Base-by-base conservation (phyloP, 208 protist genomes). In the Blastocrithidia nonstop region DNA sequence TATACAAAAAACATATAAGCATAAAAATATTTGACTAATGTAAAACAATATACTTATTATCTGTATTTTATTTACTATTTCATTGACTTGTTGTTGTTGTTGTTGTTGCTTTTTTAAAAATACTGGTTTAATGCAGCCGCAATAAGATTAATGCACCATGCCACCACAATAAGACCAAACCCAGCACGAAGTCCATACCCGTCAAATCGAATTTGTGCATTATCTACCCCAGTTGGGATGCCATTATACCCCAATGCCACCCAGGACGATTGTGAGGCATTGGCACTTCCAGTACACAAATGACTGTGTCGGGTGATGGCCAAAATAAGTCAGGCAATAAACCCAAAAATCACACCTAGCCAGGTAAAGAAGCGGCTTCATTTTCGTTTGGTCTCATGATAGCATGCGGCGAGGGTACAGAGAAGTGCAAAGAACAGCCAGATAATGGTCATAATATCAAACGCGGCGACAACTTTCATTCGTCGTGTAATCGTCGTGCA, bases 381-480 rank as follows among this genome's bases (percentile, higher is more conserved):
- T 11, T 33, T 37, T 11, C 46, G 37, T 23, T 52, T 32, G n/a
- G 50, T 38, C 3, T 39, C 6, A 23, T 58, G 27, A 50, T 62
- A 48, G 57, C 61, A 70, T 19, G 66, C 55, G 6, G 37, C 45
- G 13, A 66, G 54, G 33, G 31, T 62, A 19, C 57, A 52, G 15
- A 71, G 25, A 32, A 71, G 28, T 1, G 53, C 50, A 41, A 67
- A 57, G 46, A 71, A 67, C 31, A 66, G 51, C 57, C 50, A 70
- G 21, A 70, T 67, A 37, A 54, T 50, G 35, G 50, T 58, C 51
- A 75, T 41, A 20, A 71, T 67, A 38, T 64, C 63, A 27, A 75
- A 66, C 11, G 44, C 67, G 1, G 53, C 61, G 17, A 66, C 57
- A 0, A 54, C 59, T 62, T 70, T 75, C 57, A 75, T 67, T 54